phyloP scores from a whole-genome alignment of 2,329 filamentous ascomycete species.

The Xylariales sp. region DNA sequence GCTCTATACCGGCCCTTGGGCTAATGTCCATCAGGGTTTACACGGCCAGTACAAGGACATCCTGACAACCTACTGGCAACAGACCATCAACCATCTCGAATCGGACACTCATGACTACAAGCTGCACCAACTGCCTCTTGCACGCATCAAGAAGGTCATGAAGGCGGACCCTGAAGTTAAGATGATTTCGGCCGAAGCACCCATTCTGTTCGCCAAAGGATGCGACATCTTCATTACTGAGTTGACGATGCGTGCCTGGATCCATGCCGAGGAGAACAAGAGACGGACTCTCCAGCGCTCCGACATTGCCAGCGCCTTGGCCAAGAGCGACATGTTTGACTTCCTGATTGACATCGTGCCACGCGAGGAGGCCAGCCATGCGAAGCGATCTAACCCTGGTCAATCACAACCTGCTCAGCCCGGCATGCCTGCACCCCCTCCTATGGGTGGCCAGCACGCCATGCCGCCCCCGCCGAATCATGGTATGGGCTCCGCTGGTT shows the following conservation, averaged over 20 bases:
- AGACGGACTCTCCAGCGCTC: conserved; percentile 89
- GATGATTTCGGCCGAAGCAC: conserved; percentile 98
- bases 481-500: conserved; percentile 57
- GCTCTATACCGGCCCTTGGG: conserved; percentile 90
- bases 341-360: conserved; percentile 99
- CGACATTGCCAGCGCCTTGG: conserved; percentile 91
- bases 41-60: conserved; percentile 94
- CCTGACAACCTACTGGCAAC: conserved; percentile 98
- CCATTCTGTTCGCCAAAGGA: conserved; percentile 95
- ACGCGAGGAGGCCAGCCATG: conserved; percentile 84
- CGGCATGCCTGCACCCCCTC: conserved; percentile 38
- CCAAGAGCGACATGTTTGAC: conserved; percentile 99
- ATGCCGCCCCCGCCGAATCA: conserved; percentile 54
- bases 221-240: conserved; percentile 99
- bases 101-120: conserved; percentile 97
- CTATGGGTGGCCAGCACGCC: conserved; percentile 48
- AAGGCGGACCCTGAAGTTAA: conserved; percentile 99
- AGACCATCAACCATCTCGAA: conserved; percentile 93
- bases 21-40: conserved; percentile 95
- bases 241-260: conserved; percentile 98
- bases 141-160: conserved; percentile 99
- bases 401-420: conserved; percentile 40
- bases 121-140: conserved; percentile 90
- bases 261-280: conserved; percentile 99
- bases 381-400: conserved; percentile 65